Evolutionary conservation across 306 rosid species (phyloP).

Genomic region (Fagus sylvatica): DNA sequence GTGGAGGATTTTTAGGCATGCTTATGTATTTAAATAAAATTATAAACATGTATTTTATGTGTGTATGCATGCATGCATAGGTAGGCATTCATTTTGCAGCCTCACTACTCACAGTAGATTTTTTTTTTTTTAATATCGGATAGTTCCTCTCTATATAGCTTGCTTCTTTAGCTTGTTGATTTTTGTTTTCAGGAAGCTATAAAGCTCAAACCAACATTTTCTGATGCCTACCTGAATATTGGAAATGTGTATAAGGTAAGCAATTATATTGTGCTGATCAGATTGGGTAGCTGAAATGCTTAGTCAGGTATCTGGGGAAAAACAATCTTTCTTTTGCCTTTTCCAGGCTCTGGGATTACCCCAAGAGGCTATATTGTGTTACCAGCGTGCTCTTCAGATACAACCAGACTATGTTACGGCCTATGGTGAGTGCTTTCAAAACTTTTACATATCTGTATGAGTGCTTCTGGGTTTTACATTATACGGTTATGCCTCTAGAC

Average conservation of each 20-base stretch:
- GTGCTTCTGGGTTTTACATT: slow-evolving; percentile 16
- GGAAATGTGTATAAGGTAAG: slow-evolving; percentile 99
- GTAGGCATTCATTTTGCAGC: background rate
- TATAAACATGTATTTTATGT: background rate
- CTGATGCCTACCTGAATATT: slow-evolving; percentile 98
- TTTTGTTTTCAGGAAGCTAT: slow-evolving; percentile 77
- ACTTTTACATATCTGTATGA: background rate
- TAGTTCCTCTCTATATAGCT: slow-evolving; percentile 11
- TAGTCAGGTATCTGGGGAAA: slow-evolving; percentile 45
- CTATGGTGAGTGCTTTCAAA: slow-evolving; percentile 54
- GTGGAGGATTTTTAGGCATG: background rate
- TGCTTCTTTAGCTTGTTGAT: background rate
- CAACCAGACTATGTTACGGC: slow-evolving; percentile 94
- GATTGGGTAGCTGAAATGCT: slow-evolving; percentile 52
- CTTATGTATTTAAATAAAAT: background rate
- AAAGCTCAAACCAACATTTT: slow-evolving; percentile 93
- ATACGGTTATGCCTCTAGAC: background rate
- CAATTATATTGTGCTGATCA: slow-evolving; percentile 41
- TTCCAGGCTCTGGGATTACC: slow-evolving; percentile 94
- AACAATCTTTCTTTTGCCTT: slow-evolving; percentile 46
- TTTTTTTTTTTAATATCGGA: background rate
- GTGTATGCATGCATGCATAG: background rate
- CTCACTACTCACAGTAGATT: background rate
- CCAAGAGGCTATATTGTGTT: slow-evolving; percentile 93
- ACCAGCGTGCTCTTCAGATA: slow-evolving; percentile 89